These are phyloP conservation scores for Coemansia sp. DNA, from an alignment of 192 early-diverging fungal species.

Conservation along the genomic window DNA sequence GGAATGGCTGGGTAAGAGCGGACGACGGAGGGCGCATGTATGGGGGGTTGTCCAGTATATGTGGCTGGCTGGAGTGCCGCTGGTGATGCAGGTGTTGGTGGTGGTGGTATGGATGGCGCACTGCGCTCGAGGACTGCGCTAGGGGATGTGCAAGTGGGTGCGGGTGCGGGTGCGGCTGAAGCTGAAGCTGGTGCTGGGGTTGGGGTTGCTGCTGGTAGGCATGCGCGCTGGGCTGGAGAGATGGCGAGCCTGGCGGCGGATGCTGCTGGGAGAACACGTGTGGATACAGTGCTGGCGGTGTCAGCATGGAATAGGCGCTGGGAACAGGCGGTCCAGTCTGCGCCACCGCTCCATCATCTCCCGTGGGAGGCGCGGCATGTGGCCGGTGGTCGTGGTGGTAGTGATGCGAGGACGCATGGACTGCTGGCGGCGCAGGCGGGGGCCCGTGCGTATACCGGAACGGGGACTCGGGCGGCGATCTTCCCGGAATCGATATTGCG, in stretches of 20 bases:
- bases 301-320: conserved; percentile 20
- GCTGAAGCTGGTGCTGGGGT: conserved; percentile 6
- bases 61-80: conserved; percentile 39
- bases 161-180: conserved; percentile 6
- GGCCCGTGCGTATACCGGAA: conserved; percentile 43
- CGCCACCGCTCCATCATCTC: background rate
- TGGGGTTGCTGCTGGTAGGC: conserved; percentile 12
- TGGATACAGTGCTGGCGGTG: conserved; percentile 43
- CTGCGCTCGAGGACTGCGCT: conserved; percentile 8
- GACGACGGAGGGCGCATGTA: background rate
- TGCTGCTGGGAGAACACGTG: conserved; percentile 29
- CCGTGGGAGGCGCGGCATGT: conserved; percentile 2
- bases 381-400: conserved; percentile 15
- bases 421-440: conserved; percentile 38
- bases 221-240: conserved; percentile 2
- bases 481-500: conserved; percentile 20
- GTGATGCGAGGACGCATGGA: conserved; percentile 17
- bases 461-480: conserved; percentile 41
- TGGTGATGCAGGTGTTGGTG: conserved; percentile 34
- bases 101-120: conserved; percentile 13
- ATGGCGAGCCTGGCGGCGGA: conserved; percentile 5
- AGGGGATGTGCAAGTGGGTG: no score
- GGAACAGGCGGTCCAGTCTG: conserved; percentile 21
- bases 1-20: background rate
- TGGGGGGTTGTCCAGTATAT: conserved; percentile 4